phyloP scores from a whole-genome alignment of 805 yeast species.

The Metschnikowia proteae region DNA sequence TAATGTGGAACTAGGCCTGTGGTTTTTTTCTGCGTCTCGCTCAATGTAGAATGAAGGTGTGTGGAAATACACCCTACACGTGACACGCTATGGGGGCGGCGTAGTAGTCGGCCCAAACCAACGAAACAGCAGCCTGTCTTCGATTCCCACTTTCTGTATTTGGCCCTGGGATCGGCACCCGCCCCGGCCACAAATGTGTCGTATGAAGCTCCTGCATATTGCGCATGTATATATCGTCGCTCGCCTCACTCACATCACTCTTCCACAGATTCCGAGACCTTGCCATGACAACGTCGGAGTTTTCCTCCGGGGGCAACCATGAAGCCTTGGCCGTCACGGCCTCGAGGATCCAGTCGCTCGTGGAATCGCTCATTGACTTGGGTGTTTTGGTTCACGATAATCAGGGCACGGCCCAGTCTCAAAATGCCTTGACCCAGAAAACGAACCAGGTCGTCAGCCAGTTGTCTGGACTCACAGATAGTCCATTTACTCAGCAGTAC shows the following conservation, averaged over 20 bases:
- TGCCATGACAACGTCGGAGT: conserved; percentile 31
- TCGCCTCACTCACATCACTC: background rate
- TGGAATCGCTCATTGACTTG: conserved; percentile 81
- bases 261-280: background rate
- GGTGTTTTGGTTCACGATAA: conserved; percentile 93
- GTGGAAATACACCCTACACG: background rate
- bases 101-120: background rate
- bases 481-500: conserved; percentile 32
- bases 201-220: background rate
- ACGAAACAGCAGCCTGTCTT: background rate
- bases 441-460: conserved; percentile 41
- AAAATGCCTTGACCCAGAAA: conserved; percentile 40
- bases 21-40: conserved; percentile 6
- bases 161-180: background rate
- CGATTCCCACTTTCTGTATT: background rate
- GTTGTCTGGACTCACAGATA: conserved; percentile 31
- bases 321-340: conserved; percentile 30
- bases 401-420: conserved; percentile 82
- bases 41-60: background rate
- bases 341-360: conserved; percentile 29
- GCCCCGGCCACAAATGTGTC: background rate
- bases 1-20: background rate
- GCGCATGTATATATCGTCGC: background rate
- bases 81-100: background rate
- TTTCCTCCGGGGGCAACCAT: conserved; percentile 22